Percentiles rank a stretch among this genome's conserved stretches.
These are phyloP conservation scores for Penicillium cosmopolitanum DNA, from an alignment of 495 filamentous ascomycete genomes.

Conservation along the genomic window DNA sequence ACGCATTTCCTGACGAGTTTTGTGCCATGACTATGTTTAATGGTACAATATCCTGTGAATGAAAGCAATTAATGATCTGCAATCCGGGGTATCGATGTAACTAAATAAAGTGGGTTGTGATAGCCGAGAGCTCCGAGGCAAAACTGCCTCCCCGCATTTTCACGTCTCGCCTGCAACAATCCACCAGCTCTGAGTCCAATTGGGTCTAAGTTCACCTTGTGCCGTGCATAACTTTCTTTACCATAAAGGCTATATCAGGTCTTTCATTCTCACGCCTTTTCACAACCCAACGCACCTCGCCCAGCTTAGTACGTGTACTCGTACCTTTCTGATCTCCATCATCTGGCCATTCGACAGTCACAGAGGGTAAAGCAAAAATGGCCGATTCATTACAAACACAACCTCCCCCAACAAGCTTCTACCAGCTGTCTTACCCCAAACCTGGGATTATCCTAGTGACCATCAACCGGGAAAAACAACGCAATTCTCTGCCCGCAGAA, in stretches of 20 bases:
- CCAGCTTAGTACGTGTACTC: background rate
- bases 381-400: conserved; percentile 9
- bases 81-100: conserved; percentile 3
- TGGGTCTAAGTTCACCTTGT: background rate
- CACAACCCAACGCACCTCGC: background rate
- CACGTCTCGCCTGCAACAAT: background rate
- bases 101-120: conserved; percentile 1
- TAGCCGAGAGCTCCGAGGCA: conserved; percentile 23
- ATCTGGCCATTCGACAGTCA: background rate
- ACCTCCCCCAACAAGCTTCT: conserved; percentile 24
- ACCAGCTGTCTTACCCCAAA: conserved; percentile 34
- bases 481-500: conserved; percentile 46
- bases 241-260: conserved; percentile 4
- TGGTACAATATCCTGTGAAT: background rate
- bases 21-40: conserved; percentile 7
- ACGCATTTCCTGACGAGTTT: conserved; percentile 11
- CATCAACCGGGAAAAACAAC: conserved; percentile 39
- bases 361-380: conserved; percentile 6
- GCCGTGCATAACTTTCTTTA: background rate
- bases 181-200: background rate
- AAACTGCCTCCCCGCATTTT: conserved; percentile 13
- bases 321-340: background rate
- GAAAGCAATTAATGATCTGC: background rate
- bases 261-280: background rate
- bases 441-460: conserved; percentile 40